These are phyloP conservation scores for Trametes gibbosa DNA, from an alignment of 768 basidiomycete species.

Conservation along the genomic window DNA sequence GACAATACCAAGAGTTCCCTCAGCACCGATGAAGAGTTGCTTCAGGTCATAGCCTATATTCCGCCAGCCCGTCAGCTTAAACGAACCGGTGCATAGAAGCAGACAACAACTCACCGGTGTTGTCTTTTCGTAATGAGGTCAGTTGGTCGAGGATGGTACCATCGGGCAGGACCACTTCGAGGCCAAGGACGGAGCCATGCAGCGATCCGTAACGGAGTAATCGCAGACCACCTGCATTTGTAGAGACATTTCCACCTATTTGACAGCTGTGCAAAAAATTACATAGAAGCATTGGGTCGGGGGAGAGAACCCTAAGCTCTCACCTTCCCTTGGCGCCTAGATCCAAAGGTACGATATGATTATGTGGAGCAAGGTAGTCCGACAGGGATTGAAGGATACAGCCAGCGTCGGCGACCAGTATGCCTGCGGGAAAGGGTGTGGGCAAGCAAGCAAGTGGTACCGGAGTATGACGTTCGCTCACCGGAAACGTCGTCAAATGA, in stretches of 20 bases:
- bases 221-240: constrained; percentile 96
- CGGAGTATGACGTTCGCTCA: constrained; percentile 28
- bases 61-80: background rate
- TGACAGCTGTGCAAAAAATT: constrained; percentile 64
- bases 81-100: background rate
- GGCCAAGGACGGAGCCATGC: constrained; percentile 90
- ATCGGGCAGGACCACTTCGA: constrained; percentile 94
- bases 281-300: too few species aligned
- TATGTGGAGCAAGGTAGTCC: constrained; percentile 79
- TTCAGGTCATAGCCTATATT: constrained; percentile 92
- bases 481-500: constrained; percentile 84
- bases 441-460: background rate
- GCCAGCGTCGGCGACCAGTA: constrained; percentile 91
- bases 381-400: constrained; percentile 88
- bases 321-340: constrained; percentile 95
- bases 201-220: constrained; percentile 92
- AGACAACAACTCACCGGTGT: constrained; percentile 65
- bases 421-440: constrained; percentile 46
- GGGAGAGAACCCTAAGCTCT: constrained; percentile 7
- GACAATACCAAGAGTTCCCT: constrained; percentile 94
- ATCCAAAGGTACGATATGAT: constrained; percentile 96
- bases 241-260: constrained; percentile 95
- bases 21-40: constrained; percentile 96
- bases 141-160: constrained; percentile 88
- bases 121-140: constrained; percentile 92